Evolutionary conservation across 768 basidiomycete species (phyloP), one percentile per base, ranked within the genome.

Genomic region (Amanita inopinata): DNA sequence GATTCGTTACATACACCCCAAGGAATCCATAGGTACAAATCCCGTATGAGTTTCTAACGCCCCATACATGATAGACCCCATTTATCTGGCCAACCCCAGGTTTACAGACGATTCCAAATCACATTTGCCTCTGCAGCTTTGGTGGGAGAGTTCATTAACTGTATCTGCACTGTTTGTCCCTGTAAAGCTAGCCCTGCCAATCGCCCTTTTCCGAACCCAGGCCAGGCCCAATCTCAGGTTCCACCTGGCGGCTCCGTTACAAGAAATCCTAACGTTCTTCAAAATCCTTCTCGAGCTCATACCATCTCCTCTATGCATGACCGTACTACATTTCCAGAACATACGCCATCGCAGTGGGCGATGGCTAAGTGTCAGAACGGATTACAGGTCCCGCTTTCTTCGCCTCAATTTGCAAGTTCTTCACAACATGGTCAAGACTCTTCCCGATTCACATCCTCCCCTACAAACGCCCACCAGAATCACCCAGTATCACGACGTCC

Each of bases 31-130:
- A 14, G 37, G 41, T 30, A 27, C 32, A 40, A 41, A 9, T 19
- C 36, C 39, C 37, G 43, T 37, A 30, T 4, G 25, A 17, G 18
- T 20, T 34, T 12, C 24, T 17, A 36, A 6, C 27, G 27, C 27
- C 4, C 27, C 20, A 47, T 19, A 42, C 23, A 17, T 24, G 35
- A 19, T 42, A 32, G 15, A 10, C 6, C 11, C 35, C 31, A n/a
- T 33, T 8, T 36, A 40, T 43, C 19, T 10, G 49, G 40, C 39
- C 5, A n/a, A 22, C 23, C 33, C 24, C 47, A 87, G 85, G 61
- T 66, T 2, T 84, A 80, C 56, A 76, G 81, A 38, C 79, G 85
- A 11, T 84, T 89, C 51, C 85, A 89, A 55, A 69, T 87, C 20
- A 78, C 78, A 15, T 86, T 89, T 48, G 54, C 64, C 38, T 66